Base-by-base conservation (phyloP, 1,284 basidiomycete genomes). In the Coniferiporia weirii region DNA sequence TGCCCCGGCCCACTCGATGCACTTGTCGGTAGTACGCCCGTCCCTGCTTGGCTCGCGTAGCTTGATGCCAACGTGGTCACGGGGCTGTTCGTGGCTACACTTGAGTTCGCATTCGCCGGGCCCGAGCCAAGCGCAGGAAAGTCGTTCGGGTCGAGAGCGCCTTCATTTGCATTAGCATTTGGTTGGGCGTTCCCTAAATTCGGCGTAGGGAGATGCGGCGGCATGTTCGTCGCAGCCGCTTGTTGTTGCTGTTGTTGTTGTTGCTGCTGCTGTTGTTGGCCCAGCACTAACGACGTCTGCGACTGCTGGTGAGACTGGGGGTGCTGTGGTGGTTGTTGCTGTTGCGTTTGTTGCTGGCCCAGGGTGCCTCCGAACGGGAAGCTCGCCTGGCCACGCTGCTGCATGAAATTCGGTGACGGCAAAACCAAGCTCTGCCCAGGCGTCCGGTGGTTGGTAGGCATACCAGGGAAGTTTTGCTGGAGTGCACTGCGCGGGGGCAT, bases 141-240 rank as follows among this genome's bases (percentile, higher is more conserved):
- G 72, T 93, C 90, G 68, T 87, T 92, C 38, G 83, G 89, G 76
- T 92, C 90, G 54, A 92, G 81, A n/a, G 83, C 86, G 59, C 85
- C 82, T 67, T 90, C 89, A 67, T 79, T 84, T 35, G 82, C 74
- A n/a, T 84, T 84, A 54, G 83, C 83, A 57, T 77, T 79, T 44
- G 83, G 82, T 43, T 82, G 80, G 35, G 81, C 78, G 48, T 72
- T 78, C 49, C 75, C 73, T 56, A 77, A 68, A 61, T 66, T 76
- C 52, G 81, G 74, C 50, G 73, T 67, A 62, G 78, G 74, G 61
- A 76, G 77, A 48, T 59, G 61, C 22, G 68, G 68, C 58, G 69
- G 71, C 53, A 68, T 59, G 68, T 68, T 40, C 69, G 72, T 57
- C 67, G 63, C 54, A 68, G 57, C 12, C 47, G 69, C 57, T 51